phyloP scores from a whole-genome alignment of 2,329 filamentous ascomycete genomes.

The Chaetomiaceae sp. region DNA sequence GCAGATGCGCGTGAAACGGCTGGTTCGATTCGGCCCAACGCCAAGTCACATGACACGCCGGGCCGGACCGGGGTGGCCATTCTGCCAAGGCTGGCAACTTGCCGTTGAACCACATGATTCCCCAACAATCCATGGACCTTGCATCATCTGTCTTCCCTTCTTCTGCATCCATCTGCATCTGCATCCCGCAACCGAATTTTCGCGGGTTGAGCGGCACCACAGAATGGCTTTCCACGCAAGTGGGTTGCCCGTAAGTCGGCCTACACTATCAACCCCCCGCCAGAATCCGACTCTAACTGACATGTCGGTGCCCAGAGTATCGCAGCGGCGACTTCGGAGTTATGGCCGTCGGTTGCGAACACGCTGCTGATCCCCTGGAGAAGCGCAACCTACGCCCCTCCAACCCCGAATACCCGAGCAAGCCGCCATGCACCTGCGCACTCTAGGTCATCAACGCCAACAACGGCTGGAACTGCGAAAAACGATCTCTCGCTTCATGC shows the following conservation, averaged over 20 bases:
- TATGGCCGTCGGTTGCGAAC: constrained; percentile 45
- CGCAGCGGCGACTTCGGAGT: constrained; percentile 40
- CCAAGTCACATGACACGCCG: constrained; percentile 26
- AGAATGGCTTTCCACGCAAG: constrained; percentile 30
- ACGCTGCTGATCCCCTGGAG: constrained; percentile 37
- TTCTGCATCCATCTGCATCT: background rate
- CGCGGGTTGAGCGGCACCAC: constrained; percentile 8
- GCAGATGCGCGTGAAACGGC: too few species aligned
- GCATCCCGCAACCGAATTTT: constrained; percentile 4
- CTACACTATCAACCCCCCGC: background rate
- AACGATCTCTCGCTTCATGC: background rate
- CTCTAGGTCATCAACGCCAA: constrained; percentile 1
- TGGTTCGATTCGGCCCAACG: too few species aligned
- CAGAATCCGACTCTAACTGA: background rate
- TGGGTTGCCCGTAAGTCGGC: constrained; percentile 28
- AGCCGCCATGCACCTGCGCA: constrained; percentile 1
- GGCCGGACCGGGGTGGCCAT: constrained; percentile 3
- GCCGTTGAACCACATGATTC: background rate
- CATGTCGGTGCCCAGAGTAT: constrained; percentile 36
- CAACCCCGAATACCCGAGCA: constrained; percentile 4
- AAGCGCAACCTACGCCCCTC: constrained; percentile 18
- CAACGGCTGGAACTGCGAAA: background rate
- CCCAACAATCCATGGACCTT: constrained; percentile 12
- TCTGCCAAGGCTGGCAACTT: background rate
- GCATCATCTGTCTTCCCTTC: constrained; percentile 12